A percentile compares a stretch with the other conserved stretches of the same genome.
phyloP scores from a whole-genome alignment of 2,329 filamentous ascomycete genomes.

The Trichoderma koningii region DNA sequence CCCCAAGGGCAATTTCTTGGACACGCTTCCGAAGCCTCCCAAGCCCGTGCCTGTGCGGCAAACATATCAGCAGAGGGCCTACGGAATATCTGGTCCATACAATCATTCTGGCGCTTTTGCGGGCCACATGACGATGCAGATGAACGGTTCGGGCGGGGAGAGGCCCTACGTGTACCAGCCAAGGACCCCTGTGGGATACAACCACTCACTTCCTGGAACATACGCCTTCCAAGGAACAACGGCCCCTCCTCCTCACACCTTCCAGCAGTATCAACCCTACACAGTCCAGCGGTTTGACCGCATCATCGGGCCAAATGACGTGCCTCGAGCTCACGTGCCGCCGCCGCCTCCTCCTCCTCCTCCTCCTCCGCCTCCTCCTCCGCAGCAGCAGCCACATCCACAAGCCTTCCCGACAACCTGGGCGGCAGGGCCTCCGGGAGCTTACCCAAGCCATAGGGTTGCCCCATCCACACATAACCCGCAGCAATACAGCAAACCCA shows the following conservation, averaged over 20 bases:
- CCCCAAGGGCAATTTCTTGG: slow-evolving; percentile 69
- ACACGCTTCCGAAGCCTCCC: slow-evolving; percentile 62
- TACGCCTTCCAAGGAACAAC: slow-evolving; percentile 36
- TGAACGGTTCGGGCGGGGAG: slow-evolving; percentile 50
- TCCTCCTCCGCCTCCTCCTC: background rate
- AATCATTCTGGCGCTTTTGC: slow-evolving; percentile 40
- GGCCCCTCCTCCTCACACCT: slow-evolving; percentile 21
- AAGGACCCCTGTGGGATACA: slow-evolving; percentile 34
- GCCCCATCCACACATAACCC: background rate
- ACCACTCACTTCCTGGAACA: slow-evolving; percentile 30
- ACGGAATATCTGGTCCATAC: slow-evolving; percentile 29
- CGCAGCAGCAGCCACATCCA: background rate
- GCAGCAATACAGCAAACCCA: slow-evolving; percentile 31
- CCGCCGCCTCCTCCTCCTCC: background rate
- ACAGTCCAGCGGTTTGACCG: slow-evolving; percentile 32
- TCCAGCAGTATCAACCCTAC: slow-evolving; percentile 10
- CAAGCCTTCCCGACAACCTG: background rate
- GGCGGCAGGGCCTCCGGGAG: slow-evolving; percentile 7
- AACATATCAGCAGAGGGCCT: slow-evolving; percentile 35
- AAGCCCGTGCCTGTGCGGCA: slow-evolving; percentile 41
- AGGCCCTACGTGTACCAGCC: slow-evolving; percentile 29
- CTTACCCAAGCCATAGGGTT: background rate
- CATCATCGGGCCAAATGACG: slow-evolving; percentile 23
- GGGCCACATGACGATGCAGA: slow-evolving; percentile 63
- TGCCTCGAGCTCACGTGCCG: slow-evolving; percentile 25